Conservation (phyloP, 306 rosid genomes). For the Vigna reflexopilosa region DNA sequence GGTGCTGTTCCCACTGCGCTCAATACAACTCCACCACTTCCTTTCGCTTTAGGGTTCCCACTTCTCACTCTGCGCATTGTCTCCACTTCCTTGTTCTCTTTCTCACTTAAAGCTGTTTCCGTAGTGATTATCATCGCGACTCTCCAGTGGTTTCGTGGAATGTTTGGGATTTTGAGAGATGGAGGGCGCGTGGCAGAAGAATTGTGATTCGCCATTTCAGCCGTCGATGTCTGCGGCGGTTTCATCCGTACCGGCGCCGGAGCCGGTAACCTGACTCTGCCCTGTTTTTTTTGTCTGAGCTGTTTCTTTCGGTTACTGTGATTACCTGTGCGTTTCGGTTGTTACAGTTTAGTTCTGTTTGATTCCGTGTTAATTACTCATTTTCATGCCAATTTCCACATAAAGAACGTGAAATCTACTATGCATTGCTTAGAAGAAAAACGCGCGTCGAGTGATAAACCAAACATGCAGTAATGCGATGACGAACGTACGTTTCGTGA, state of each 20-base stretch:
- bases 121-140: not conserved
- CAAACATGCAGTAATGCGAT: not conserved
- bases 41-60: conserved; percentile 6
- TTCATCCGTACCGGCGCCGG: conserved; percentile 13
- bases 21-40: not conserved
- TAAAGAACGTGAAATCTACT: not conserved
- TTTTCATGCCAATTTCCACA: not conserved
- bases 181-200: conserved; percentile 36
- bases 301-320: not conserved
- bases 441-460: not conserved
- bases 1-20: conserved; percentile 20
- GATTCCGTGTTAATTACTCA: not conserved
- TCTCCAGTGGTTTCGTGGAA: conserved; percentile 3
- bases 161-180: conserved; percentile 24
- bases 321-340: conserved; percentile 7
- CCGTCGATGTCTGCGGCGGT: conserved; percentile 23
- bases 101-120: not conserved
- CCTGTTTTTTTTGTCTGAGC: conserved; percentile 4
- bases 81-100: not conserved
- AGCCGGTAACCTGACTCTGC: conserved; percentile 29
- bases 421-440: not conserved
- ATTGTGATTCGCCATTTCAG: conserved; percentile 44
- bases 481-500: not conserved
- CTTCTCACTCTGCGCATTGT: not conserved
- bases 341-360: not conserved